Conservation (phyloP, 441 rosid species). For the Brassica balearica region DNA sequence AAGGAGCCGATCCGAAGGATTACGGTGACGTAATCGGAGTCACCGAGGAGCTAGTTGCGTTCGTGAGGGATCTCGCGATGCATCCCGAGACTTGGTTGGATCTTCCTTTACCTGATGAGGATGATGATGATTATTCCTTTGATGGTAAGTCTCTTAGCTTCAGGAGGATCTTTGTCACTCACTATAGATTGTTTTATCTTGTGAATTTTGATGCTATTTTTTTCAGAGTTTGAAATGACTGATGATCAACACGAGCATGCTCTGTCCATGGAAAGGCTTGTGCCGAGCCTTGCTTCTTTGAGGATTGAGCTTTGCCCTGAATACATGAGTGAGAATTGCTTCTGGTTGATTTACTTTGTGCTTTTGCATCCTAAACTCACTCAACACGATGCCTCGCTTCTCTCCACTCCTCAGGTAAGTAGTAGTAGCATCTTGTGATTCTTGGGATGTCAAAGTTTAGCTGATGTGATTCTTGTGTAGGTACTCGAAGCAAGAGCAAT, state of each 20-base stretch:
- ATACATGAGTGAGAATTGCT: constrained; percentile 82
- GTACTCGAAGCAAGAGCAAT: constrained; percentile 74
- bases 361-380: constrained; percentile 80
- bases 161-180: not conserved
- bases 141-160: constrained; percentile 55
- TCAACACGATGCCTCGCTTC: constrained; percentile 64
- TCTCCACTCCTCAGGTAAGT: constrained; percentile 79
- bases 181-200: not conserved
- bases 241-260: constrained; percentile 94
- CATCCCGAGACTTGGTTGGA: constrained; percentile 95
- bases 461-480: constrained; percentile 43
- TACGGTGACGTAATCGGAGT: constrained; percentile 62
- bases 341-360: constrained; percentile 91
- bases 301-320: constrained; percentile 87
- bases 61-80: constrained; percentile 66
- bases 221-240: constrained; percentile 75
- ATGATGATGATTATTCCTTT: constrained; percentile 50
- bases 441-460: not conserved
- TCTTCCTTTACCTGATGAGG: constrained; percentile 64
- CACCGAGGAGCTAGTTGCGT: constrained; percentile 69
- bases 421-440: not conserved
- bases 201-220: not conserved
- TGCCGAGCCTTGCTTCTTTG: constrained; percentile 74
- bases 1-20: constrained; percentile 46
- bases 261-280: constrained; percentile 73